These are phyloP conservation scores for Leucocoprinus birnbaumii DNA, from an alignment of 768 basidiomycete species.

Conservation along the genomic window DNA sequence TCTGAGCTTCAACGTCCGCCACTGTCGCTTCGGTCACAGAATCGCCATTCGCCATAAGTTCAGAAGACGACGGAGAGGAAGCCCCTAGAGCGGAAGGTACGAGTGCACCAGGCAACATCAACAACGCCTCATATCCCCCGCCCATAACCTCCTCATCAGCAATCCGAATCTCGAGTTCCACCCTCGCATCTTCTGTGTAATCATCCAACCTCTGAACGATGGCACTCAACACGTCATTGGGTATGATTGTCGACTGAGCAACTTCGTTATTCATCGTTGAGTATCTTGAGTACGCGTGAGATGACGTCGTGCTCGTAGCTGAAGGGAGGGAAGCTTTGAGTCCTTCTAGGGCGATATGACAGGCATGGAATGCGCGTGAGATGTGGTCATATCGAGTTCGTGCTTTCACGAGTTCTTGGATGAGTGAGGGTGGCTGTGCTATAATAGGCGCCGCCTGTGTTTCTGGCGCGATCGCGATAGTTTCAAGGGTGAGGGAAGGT, in stretches of 20 bases:
- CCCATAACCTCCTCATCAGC: slow-evolving; percentile 68
- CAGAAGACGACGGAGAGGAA: neutral
- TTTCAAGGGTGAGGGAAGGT: neutral
- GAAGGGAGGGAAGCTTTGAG: slow-evolving; percentile 39
- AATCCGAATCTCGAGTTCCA: slow-evolving; percentile 78
- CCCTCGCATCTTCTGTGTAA: slow-evolving; percentile 74
- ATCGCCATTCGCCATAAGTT: neutral
- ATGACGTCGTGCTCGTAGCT: slow-evolving; percentile 12
- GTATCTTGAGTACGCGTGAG: neutral
- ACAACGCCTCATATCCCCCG: slow-evolving; percentile 66
- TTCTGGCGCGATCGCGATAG: neutral
- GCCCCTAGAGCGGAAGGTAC: slow-evolving; percentile 5
- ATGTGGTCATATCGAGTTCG: slow-evolving; percentile 57
- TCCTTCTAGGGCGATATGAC: slow-evolving; percentile 61
- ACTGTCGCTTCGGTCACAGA: slow-evolving; percentile 17
- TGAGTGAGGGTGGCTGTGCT: slow-evolving; percentile 29
- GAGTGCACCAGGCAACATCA: slow-evolving; percentile 54
- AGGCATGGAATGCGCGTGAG: slow-evolving; percentile 64
- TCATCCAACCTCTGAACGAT: slow-evolving; percentile 66
- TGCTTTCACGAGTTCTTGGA: slow-evolving; percentile 42
- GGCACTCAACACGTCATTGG: slow-evolving; percentile 37
- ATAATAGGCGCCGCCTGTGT: neutral
- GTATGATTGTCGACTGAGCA: slow-evolving; percentile 10
- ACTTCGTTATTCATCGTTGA: too few relatives aligned
- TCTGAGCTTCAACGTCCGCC: slow-evolving; percentile 44